Percentiles rank a stretch among this genome's conserved stretches.
Evolutionary conservation across 225 moss, liverwort and hornwort species (phyloP).

Genomic region (Neckera pumila): DNA sequence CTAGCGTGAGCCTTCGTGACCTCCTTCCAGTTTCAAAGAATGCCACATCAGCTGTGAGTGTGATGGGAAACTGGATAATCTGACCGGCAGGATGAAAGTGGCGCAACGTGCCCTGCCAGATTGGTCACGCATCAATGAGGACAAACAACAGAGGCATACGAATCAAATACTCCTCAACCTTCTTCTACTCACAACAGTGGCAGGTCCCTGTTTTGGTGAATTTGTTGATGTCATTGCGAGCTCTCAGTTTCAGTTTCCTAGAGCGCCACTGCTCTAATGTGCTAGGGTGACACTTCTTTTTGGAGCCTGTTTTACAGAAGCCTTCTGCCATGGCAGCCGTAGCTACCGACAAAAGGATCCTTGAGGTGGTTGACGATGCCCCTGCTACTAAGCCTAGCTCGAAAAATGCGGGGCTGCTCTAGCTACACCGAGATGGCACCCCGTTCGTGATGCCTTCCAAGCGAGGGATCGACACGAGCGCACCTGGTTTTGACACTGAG

Average conservation of each 20-base stretch:
- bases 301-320: background rate
- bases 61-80: background rate
- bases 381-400: background rate
- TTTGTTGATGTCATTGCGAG: background rate
- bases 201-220: background rate
- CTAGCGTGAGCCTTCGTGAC: background rate
- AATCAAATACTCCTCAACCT: background rate
- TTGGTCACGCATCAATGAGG: background rate
- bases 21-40: background rate
- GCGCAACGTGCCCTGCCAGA: background rate
- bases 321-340: background rate
- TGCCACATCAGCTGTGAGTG: background rate
- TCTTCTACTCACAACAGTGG: background rate
- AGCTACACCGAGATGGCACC: constrained; percentile 4
- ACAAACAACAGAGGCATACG: background rate
- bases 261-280: background rate
- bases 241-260: background rate
- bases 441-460: constrained; percentile 19
- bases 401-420: background rate
- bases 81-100: background rate
- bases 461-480: constrained; percentile 4
- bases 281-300: background rate
- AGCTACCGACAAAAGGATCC: background rate
- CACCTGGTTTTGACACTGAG: constrained; percentile 16
- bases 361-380: background rate